These are phyloP conservation scores for Blastocystis hominis DNA, from an alignment of 352 stramenopile species.

Conservation along the genomic window DNA sequence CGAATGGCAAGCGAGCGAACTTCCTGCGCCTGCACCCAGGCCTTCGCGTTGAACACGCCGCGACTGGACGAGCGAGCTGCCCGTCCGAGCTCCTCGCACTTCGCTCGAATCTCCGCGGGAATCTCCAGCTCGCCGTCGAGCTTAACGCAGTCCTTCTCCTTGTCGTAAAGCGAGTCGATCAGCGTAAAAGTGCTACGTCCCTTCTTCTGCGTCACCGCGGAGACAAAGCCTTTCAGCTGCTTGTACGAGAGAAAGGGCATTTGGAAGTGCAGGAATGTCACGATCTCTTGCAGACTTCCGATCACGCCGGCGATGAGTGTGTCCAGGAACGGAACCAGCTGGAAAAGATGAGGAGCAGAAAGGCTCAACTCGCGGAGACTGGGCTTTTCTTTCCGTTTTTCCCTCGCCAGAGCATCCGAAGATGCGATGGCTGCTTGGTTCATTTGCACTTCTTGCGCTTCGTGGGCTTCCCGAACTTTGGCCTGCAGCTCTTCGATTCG, in stretches of 20 bases:
- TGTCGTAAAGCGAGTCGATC: neutral
- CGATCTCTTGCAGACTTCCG: neutral
- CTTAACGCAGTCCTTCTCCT: neutral
- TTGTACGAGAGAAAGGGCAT: neutral
- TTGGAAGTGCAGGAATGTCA: neutral
- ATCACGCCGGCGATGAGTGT: neutral
- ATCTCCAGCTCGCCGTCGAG: neutral
- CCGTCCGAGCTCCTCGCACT: neutral
- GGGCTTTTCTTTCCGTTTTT: neutral
- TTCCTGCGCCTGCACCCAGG: neutral
- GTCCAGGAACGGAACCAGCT: slow-evolving; percentile 1
- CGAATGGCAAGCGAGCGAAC: too few species aligned
- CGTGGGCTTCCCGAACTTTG: neutral
- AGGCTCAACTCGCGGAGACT: neutral
- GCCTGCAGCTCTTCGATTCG: neutral
- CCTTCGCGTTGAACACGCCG: neutral
- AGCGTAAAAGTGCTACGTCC: neutral
- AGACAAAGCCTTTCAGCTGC: neutral
- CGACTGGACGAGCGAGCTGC: too few species aligned
- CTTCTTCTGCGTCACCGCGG: neutral
- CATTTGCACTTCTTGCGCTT: neutral
- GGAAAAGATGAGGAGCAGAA: neutral
- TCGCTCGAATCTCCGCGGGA: neutral
- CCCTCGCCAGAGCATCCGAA: neutral
- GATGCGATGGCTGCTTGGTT: neutral